Evolutionary conservation across 2,329 filamentous ascomycete genomes (phyloP).

Genomic region (Colletotrichum tropicicola): DNA sequence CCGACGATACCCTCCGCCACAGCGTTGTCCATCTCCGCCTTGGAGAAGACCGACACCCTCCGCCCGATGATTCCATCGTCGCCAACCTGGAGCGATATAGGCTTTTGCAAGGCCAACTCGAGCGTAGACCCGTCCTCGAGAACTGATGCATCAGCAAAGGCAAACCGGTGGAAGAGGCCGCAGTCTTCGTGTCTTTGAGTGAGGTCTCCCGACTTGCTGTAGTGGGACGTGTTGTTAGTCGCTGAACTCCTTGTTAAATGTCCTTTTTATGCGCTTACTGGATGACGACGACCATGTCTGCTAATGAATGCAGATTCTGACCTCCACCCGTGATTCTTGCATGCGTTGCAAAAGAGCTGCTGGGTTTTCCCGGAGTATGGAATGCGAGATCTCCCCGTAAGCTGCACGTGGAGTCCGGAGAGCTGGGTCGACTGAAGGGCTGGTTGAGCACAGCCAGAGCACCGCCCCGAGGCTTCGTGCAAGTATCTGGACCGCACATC

Average conservation of each 20-base stretch:
- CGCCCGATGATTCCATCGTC: constrained; percentile 57
- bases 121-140: constrained; percentile 31
- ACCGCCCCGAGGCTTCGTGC: constrained; percentile 52
- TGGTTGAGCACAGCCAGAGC: constrained; percentile 54
- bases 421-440: background rate
- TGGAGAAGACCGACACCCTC: constrained; percentile 51
- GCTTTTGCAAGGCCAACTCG: constrained; percentile 45
- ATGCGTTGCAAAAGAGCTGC: constrained; percentile 50
- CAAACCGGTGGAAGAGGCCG: constrained; percentile 50
- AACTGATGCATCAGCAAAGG: constrained; percentile 34
- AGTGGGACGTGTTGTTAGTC: background rate
- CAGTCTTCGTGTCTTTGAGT: constrained; percentile 50
- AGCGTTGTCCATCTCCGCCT: constrained; percentile 37
- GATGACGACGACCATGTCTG: constrained; percentile 49
- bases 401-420: background rate
- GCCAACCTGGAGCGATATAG: constrained; percentile 54
- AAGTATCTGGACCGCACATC: constrained; percentile 56
- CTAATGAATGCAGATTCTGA: background rate
- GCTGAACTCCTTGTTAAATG: background rate
- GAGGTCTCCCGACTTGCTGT: constrained; percentile 52
- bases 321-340: constrained; percentile 47
- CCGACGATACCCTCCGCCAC: constrained; percentile 60
- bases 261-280: constrained; percentile 46
- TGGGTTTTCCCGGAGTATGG: constrained; percentile 49
- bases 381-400: constrained; percentile 52